Evolutionary conservation across 768 basidiomycete genomes (phyloP).

Genomic region (Brasilioporus rufonigricans): DNA sequence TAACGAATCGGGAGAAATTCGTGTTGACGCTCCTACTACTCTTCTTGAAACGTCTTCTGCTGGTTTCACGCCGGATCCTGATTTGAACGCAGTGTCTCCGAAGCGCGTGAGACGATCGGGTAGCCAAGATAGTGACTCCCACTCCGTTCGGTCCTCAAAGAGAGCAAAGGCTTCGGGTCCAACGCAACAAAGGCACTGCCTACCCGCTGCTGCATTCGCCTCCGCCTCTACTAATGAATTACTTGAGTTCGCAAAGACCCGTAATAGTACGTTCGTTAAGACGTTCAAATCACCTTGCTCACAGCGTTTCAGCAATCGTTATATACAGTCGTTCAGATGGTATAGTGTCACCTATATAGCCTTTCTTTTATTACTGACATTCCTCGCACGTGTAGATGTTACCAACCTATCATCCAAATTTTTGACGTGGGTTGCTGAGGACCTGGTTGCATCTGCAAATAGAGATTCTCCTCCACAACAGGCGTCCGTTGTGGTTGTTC

Average conservation of each 20-base stretch:
- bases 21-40: conserved; percentile 23
- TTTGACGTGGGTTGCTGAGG: conserved; percentile 16
- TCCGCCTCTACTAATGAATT: conserved; percentile 9
- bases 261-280: conserved; percentile 18
- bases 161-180: conserved; percentile 2
- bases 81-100: conserved; percentile 8
- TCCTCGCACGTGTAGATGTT: conserved; percentile 11
- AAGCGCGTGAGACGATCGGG: conserved; percentile 14
- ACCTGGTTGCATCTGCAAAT: not conserved
- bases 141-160: conserved; percentile 8
- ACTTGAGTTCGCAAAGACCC: conserved; percentile 19
- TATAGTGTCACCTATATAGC: not conserved
- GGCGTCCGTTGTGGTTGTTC: conserved; percentile 19
- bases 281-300: not conserved
- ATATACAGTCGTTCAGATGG: conserved; percentile 20
- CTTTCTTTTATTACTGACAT: not conserved
- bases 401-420: conserved; percentile 18
- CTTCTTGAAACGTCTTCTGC: conserved; percentile 15
- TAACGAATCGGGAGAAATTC: conserved; percentile 28
- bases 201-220: not conserved
- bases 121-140: conserved; percentile 1
- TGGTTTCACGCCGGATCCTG: conserved; percentile 5
- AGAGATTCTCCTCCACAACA: conserved; percentile 1
- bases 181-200: not conserved
- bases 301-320: conserved; percentile 18